Conservation (phyloP, 768 basidiomycete genomes). For the Mycena maculata region DNA sequence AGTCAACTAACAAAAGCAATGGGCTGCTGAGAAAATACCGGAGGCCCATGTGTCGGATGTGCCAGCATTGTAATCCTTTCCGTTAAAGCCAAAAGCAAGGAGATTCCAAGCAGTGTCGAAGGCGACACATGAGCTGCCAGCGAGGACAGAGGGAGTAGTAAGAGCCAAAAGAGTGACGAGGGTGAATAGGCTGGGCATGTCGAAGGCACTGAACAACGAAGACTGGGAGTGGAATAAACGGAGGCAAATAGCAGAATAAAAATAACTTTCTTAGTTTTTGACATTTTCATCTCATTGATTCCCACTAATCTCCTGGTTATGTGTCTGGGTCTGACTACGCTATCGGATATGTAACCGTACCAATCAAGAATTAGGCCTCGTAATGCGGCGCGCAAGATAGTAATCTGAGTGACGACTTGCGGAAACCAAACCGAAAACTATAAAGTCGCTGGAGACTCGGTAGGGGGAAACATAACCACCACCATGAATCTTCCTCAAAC, state of each 20-base stretch:
- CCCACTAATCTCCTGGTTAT: no score
- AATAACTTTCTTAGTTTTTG: no score
- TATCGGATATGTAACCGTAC: no score
- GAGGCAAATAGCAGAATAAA: neutral
- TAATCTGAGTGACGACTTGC: no score
- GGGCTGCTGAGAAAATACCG: slow-evolving; percentile 50
- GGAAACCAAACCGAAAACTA: no score
- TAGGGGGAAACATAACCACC: no score
- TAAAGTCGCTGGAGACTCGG: no score
- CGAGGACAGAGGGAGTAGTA: slow-evolving; percentile 49
- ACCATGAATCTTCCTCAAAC: no score
- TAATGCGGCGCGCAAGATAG: no score
- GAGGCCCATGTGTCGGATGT: slow-evolving; percentile 74
- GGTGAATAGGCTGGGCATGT: slow-evolving; percentile 44
- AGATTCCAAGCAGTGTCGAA: slow-evolving; percentile 89
- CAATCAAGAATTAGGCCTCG: no score
- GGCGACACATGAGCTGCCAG: slow-evolving; percentile 71
- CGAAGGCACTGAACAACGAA: neutral
- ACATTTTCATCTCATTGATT: no score
- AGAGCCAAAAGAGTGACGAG: slow-evolving; percentile 65
- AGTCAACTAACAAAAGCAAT: slow-evolving; percentile 11
- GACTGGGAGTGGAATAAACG: neutral
- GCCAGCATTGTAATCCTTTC: slow-evolving; percentile 87
- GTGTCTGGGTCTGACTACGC: no score
- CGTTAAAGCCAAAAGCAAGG: slow-evolving; percentile 85